Evolutionary conservation across 2,329 filamentous ascomycete genomes (phyloP).

Genomic region (Trichoderma aggressivum): DNA sequence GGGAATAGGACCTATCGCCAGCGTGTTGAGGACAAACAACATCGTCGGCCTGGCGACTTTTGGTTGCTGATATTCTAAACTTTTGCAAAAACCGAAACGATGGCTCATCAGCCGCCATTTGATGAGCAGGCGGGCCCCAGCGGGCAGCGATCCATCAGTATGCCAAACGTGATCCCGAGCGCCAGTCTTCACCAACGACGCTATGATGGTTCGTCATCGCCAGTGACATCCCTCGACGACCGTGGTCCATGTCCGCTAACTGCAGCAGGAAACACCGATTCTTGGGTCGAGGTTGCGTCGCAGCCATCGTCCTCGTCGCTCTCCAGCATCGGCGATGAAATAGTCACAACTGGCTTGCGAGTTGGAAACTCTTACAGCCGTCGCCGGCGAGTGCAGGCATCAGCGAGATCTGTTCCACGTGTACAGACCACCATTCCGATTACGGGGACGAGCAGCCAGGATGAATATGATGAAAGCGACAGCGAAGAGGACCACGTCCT

Average conservation of each 20-base stretch:
- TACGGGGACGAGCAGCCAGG: constrained; percentile 70
- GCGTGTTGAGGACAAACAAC: not conserved
- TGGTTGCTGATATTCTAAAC: not conserved
- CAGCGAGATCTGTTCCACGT: constrained; percentile 34
- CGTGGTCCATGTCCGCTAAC: constrained; percentile 18
- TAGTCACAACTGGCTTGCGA: constrained; percentile 81
- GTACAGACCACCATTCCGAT: constrained; percentile 42
- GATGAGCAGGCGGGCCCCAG: constrained; percentile 2
- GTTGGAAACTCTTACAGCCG: constrained; percentile 65
- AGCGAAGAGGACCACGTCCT: constrained; percentile 74
- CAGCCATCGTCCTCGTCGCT: constrained; percentile 91
- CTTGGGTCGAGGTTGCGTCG: constrained; percentile 92
- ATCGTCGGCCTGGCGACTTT: not conserved
- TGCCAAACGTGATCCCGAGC: not conserved
- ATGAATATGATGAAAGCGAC: constrained; percentile 92
- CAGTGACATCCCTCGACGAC: not conserved
- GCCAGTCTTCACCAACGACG: constrained; percentile 29
- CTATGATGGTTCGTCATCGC: constrained; percentile 34
- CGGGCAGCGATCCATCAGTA: constrained; percentile 6
- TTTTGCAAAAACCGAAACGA: not conserved
- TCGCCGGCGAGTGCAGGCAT: constrained; percentile 49
- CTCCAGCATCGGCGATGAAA: constrained; percentile 81
- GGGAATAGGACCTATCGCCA: not conserved
- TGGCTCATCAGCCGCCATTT: not conserved
- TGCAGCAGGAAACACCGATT: constrained; percentile 70